These are phyloP conservation scores for Herpotrichia juniperi DNA, from an alignment of 2,329 filamentous ascomycete species.

Conservation along the genomic window DNA sequence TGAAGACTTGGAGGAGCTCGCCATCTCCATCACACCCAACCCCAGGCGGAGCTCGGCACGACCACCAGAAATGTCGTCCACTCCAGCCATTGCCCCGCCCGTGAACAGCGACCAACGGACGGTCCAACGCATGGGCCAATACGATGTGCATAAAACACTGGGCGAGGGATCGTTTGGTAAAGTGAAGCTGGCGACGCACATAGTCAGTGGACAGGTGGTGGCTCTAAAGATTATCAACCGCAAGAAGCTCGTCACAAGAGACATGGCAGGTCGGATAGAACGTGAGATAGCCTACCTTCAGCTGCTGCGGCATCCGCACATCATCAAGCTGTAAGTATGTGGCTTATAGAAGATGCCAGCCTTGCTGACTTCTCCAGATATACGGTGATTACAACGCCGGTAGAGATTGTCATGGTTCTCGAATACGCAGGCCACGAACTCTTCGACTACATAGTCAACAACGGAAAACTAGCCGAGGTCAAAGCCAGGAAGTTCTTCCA, in stretches of 20 bases:
- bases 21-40: conserved; percentile 73
- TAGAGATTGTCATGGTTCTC: conserved; percentile 98
- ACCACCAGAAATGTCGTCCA: conserved; percentile 41
- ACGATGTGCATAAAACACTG: conserved; percentile 86
- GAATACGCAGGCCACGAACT: conserved; percentile 96
- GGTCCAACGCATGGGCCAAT: conserved; percentile 88
- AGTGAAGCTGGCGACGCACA: conserved; percentile 94
- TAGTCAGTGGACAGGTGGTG: conserved; percentile 91
- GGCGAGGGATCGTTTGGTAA: conserved; percentile 98
- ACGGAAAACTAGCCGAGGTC: conserved; percentile 87
- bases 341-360: background rate
- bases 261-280: conserved; percentile 98
- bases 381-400: conserved; percentile 93
- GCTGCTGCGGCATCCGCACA: conserved; percentile 92
- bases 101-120: conserved; percentile 59
- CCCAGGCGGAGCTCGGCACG: conserved; percentile 59
- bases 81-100: conserved; percentile 29
- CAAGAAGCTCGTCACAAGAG: conserved; percentile 93
- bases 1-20: conserved; percentile 70
- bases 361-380: conserved; percentile 63
- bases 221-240: conserved; percentile 97
- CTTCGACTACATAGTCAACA: conserved; percentile 96
- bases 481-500: conserved; percentile 98
- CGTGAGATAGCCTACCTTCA: conserved; percentile 98
- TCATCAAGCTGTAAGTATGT: conserved; percentile 86